phyloP scores from a whole-genome alignment of 1,139 yeast genomes.

The Eremothecium gossypii region DNA sequence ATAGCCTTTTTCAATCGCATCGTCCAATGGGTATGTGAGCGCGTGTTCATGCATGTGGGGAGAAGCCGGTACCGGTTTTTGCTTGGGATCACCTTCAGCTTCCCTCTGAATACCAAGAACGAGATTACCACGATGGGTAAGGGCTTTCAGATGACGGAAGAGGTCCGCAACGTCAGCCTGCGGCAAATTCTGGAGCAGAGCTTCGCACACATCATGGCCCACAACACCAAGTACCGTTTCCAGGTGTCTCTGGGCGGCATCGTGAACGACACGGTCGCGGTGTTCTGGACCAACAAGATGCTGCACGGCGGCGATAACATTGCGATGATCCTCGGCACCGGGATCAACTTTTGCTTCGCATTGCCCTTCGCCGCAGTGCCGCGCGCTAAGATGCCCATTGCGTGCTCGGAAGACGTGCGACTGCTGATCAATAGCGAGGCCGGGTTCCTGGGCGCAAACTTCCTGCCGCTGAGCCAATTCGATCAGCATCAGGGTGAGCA shows the following conservation, averaged over 20 bases:
- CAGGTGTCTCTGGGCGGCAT: constrained; percentile 16
- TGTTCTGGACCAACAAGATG: constrained; percentile 22
- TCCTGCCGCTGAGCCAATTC: constrained; percentile 15
- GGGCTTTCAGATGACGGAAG: constrained; percentile 25
- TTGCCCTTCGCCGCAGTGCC: constrained; percentile 11
- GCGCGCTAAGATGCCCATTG: constrained; percentile 9
- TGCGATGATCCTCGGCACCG: constrained; percentile 32
- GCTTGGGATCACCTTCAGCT: constrained; percentile 31
- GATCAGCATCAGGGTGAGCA: constrained; percentile 10
- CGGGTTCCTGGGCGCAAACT: constrained; percentile 28
- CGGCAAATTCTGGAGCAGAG: constrained; percentile 14
- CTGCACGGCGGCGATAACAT: constrained; percentile 10
- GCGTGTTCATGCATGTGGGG: background rate
- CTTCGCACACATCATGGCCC: constrained; percentile 9
- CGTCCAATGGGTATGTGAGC: constrained; percentile 13
- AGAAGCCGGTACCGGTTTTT: constrained; percentile 2
- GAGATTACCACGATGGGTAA: constrained; percentile 31
- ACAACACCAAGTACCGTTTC: constrained; percentile 5
- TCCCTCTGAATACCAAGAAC: constrained; percentile 26
- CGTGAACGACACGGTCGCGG: constrained; percentile 31
- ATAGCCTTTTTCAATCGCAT: constrained; percentile 22
- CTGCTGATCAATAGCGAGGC: constrained; percentile 28
- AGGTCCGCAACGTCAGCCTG: constrained; percentile 14
- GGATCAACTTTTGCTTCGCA: constrained; percentile 30
- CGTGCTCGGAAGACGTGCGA: constrained; percentile 6